phyloP scores from a whole-genome alignment of 2,329 filamentous ascomycete species.

The Cryphonectria parasitica region DNA sequence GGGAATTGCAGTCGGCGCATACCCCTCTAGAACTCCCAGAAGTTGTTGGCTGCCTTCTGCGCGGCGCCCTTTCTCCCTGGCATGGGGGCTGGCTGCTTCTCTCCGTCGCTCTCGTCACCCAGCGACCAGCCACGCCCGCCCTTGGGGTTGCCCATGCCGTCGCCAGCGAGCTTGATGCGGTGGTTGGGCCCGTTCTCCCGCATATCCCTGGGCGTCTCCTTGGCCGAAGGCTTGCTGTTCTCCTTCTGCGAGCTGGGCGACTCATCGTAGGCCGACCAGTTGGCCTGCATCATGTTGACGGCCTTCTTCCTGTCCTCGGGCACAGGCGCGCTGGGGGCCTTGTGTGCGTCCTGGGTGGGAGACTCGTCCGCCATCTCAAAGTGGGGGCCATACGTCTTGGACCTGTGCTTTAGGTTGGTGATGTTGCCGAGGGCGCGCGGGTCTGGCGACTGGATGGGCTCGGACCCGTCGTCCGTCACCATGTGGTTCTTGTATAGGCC shows the following conservation, averaged over 20 bases:
- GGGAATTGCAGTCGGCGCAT: no score
- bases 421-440: slow-evolving; percentile 63
- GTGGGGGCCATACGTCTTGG: slow-evolving; percentile 77
- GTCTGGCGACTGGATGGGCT: slow-evolving; percentile 42
- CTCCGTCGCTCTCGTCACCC: slow-evolving; percentile 53
- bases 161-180: slow-evolving; percentile 57
- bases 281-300: slow-evolving; percentile 73
- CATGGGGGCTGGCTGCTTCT: slow-evolving; percentile 42
- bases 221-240: slow-evolving; percentile 47
- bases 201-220: slow-evolving; percentile 23
- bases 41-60: slow-evolving; percentile 42
- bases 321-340: slow-evolving; percentile 35
- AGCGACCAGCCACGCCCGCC: slow-evolving; percentile 63
- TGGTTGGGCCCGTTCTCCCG: slow-evolving; percentile 35
- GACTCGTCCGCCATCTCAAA: slow-evolving; percentile 76
- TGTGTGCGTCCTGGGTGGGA: slow-evolving; percentile 49
- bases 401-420: slow-evolving; percentile 73
- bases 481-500: slow-evolving; percentile 79
- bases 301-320: slow-evolving; percentile 68
- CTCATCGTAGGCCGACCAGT: slow-evolving; percentile 60
- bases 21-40: slow-evolving; percentile 52
- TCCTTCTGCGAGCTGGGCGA: slow-evolving; percentile 59
- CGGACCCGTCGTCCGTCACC: slow-evolving; percentile 60
- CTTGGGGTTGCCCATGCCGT: slow-evolving; percentile 69
- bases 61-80: slow-evolving; percentile 46